Conservation (phyloP, 176 grass and related monocot genomes). For the Ananas comosus region DNA sequence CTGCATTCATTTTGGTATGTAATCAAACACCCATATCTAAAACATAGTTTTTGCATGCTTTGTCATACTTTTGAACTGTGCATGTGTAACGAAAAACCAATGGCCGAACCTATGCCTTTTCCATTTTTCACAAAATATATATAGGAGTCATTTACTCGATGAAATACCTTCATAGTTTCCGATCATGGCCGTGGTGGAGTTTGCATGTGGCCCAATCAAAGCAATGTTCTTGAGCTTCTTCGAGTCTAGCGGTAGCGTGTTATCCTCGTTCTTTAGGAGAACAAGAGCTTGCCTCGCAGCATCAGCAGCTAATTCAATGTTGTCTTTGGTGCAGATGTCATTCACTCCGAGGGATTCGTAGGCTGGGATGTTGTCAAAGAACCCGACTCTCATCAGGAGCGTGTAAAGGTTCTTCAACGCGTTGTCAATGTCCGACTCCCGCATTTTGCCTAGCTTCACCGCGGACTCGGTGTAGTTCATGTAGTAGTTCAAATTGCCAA, state of each 20-base stretch:
- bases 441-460: conserved; percentile 30
- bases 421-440: conserved; percentile 49
- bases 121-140: no score
- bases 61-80: no score
- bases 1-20: no score
- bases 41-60: no score
- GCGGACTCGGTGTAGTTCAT: conserved; percentile 27
- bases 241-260: conserved; percentile 33
- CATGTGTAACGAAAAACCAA: no score
- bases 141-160: no score
- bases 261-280: conserved; percentile 47
- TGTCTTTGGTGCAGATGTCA: conserved; percentile 41
- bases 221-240: conserved; percentile 12
- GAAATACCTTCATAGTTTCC: conserved; percentile 51
- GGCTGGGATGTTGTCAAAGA: conserved; percentile 61
- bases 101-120: no score
- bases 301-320: conserved; percentile 52
- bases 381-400: conserved; percentile 51
- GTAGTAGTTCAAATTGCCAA: conserved; percentile 10
- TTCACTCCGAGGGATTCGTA: conserved; percentile 15
- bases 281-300: conserved; percentile 66
- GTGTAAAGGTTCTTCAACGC: conserved; percentile 52
- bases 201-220: conserved; percentile 62
- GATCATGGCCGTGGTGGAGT: conserved; percentile 24
- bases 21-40: no score